Evolutionary conservation across 176 grass and related monocot genomes (phyloP), one percentile per base, ranked within the genome.

Genomic region (Eragrostis nindensis): DNA sequence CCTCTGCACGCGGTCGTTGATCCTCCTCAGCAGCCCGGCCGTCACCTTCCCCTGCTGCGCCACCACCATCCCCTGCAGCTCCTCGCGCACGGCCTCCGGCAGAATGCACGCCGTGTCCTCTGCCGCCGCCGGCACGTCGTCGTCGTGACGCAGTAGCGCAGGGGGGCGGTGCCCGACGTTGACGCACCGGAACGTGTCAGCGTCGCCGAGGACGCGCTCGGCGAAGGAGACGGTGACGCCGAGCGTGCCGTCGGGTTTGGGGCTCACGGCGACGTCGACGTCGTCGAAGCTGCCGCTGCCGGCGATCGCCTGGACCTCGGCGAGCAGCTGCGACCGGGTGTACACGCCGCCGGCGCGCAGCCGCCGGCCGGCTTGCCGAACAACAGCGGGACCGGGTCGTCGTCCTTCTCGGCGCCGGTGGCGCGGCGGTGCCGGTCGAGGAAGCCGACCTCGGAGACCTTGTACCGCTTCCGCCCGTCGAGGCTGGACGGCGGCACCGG

Each of bases 81-180:
- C 94, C 29, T 81, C 83, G 4, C 89, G 73, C 36, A 94, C 89
- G n/a, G 73, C 43, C 5, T 83, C 84, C 3, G 95, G 91, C 46
- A 97, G 61, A 12, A 97, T 81, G 64, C 94, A 97, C 83, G 76
- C 62, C 84, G 87, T 9, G 95, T 84, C 88, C 92, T 94, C 88
- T 94, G n/a, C 95, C 76, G 87, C 85, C 68, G 94, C 92, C 0
- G 95, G 94, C 95, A 98, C 89, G 78, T 98, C 95, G 30, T 82
- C 70, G 70, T 98, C 92, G 66, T 62, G 74, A 76, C 14, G 74
- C 40, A 76, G 55, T 12, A 27, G 55, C 61, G 4, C 40, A 39
- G 55, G 1, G 27, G 5, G 4, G 8, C 24, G 24, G 57, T 8
- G 24, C 74, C 89, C n/a, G n/a, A n/a, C 95, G n/a, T n/a, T n/a